A percentile compares a stretch with the other conserved stretches of the same genome.
These are phyloP conservation scores for Ailanthus altissimus DNA, from an alignment of 345 rosid genomes.

Conservation along the genomic window DNA sequence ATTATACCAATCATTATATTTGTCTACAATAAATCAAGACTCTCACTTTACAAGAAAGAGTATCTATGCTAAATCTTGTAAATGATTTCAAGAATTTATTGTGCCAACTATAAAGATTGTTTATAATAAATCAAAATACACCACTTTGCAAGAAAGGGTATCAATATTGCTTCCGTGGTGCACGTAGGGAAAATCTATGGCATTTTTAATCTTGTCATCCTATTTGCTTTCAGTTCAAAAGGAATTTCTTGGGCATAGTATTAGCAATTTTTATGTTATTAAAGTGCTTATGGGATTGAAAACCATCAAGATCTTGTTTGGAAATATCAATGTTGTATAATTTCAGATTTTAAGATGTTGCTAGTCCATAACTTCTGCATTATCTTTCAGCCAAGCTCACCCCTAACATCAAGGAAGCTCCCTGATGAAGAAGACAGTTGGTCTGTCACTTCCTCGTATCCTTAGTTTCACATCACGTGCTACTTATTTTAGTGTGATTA, in stretches of 20 bases:
- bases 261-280: neutral
- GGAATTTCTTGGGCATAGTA: neutral
- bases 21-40: no score
- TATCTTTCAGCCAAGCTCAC: conserved; percentile 54
- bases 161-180: conserved; percentile 6
- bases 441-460: conserved; percentile 93
- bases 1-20: no score
- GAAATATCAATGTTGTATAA: neutral
- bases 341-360: conserved; percentile 4
- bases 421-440: conserved; percentile 79
- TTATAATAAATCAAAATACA: no score
- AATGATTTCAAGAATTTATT: no score
- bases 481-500: conserved; percentile 1
- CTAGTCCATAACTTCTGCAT: conserved; percentile 13
- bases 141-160: no score
- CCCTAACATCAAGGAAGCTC: conserved; percentile 53
- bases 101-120: no score
- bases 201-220: neutral
- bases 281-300: neutral
- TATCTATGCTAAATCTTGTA: no score
- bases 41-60: no score
- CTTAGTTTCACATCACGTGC: conserved; percentile 26
- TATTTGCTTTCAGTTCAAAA: neutral
- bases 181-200: neutral
- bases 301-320: neutral